A percentile compares a stretch with the other conserved stretches of the same genome.
Conservation (phyloP, 352 stramenopile species). For the Globisporangium cystogenes region DNA sequence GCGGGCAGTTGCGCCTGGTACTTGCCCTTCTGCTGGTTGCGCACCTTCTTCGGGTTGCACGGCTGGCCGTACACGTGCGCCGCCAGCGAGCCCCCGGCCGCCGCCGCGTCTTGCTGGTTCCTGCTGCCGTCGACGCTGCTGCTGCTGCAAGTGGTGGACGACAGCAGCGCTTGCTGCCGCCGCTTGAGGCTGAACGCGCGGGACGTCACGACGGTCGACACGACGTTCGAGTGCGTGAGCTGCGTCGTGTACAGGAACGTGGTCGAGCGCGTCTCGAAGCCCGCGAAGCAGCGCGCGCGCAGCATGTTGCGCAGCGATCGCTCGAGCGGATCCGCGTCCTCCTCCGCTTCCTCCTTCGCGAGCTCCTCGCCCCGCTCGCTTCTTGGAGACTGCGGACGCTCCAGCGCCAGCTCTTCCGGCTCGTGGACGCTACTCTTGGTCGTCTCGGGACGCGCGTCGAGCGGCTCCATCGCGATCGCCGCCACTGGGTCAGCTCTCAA, state of each 20-base stretch:
- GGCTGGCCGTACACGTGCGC: slow-evolving; percentile 27
- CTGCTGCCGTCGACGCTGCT: slow-evolving; percentile 5
- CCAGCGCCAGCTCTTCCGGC: too few relatives aligned
- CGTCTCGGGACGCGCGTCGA: background rate
- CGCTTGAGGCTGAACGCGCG: slow-evolving; percentile 19
- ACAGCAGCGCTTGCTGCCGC: slow-evolving; percentile 4
- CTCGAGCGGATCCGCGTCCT: slow-evolving; percentile 16
- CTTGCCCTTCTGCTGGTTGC: slow-evolving; percentile 19
- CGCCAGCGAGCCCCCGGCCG: background rate
- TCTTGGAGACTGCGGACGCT: too few relatives aligned
- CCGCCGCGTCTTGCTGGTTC: slow-evolving; percentile 26
- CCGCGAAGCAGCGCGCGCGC: slow-evolving; percentile 28
- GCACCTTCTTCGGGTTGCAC: slow-evolving; percentile 23
- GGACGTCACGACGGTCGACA: slow-evolving; percentile 55
- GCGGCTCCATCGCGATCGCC: slow-evolving; percentile 5
- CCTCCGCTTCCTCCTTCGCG: background rate
- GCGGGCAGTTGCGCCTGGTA: slow-evolving; percentile 44
- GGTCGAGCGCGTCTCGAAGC: slow-evolving; percentile 26
- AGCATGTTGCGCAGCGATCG: slow-evolving; percentile 25
- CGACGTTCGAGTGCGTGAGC: slow-evolving; percentile 58
- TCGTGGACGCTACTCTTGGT: too few relatives aligned
- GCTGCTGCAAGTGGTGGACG: slow-evolving; percentile 1
- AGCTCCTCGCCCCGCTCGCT: background rate
- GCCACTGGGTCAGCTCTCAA: too few relatives aligned
- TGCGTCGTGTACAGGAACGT: slow-evolving; percentile 46